These are phyloP conservation scores for Aspergillus eucalypticola DNA, from an alignment of 2,329 filamentous ascomycete genomes.

Conservation along the genomic window DNA sequence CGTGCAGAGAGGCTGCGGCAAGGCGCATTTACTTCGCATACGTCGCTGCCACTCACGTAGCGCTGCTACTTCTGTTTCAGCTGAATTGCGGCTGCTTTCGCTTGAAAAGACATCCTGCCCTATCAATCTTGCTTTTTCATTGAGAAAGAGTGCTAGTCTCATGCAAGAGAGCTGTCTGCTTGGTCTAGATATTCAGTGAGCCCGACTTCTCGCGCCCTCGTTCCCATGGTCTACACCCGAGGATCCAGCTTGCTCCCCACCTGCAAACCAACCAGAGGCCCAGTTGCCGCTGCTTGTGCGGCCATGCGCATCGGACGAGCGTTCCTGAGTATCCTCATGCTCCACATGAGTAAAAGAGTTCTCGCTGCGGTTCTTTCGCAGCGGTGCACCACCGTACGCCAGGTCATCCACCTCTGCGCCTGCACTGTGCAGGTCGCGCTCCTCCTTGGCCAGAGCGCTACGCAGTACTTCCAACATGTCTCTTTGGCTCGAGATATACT, in stretches of 20 bases:
- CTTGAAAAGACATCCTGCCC: neutral
- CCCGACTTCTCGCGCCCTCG: neutral
- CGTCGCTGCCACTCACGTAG: neutral
- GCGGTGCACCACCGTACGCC: slow-evolving; percentile 42
- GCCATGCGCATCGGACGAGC: slow-evolving; percentile 15
- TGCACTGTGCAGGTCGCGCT: slow-evolving; percentile 56
- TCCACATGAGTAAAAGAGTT: slow-evolving; percentile 88
- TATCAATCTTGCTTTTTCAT: neutral
- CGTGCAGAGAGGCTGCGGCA: neutral
- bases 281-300: slow-evolving; percentile 29
- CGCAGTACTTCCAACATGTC: slow-evolving; percentile 74
- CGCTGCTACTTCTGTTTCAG: neutral
- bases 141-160: neutral
- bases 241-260: slow-evolving; percentile 27
- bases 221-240: slow-evolving; percentile 25
- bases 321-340: slow-evolving; percentile 59
- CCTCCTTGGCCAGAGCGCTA: slow-evolving; percentile 77
- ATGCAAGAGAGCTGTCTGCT: slow-evolving; percentile 7
- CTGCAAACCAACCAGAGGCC: slow-evolving; percentile 36
- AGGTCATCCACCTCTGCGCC: slow-evolving; percentile 36
- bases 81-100: neutral
- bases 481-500: slow-evolving; percentile 75
- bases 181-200: neutral
- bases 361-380: slow-evolving; percentile 83
- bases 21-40: slow-evolving; percentile 1